A percentile compares a stretch with the other conserved stretches of the same genome.
Conservation (phyloP, 257 asterid genomes). For the Solanum rostratum region DNA sequence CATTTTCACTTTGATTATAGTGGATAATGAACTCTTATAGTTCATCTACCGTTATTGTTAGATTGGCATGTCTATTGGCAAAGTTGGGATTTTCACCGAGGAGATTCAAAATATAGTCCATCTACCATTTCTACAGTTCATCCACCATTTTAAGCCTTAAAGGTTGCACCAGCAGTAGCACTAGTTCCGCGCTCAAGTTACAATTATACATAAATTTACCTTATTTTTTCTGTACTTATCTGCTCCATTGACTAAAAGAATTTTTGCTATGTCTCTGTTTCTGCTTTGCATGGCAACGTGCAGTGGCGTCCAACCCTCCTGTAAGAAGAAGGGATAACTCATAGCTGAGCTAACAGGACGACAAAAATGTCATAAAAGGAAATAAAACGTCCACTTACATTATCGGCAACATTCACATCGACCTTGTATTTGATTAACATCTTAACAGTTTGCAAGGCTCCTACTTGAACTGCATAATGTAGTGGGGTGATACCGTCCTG, state of each 20-base stretch:
- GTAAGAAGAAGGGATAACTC: background rate
- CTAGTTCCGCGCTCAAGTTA: background rate
- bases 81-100: background rate
- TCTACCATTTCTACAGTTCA: background rate
- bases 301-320: slow-evolving; percentile 97
- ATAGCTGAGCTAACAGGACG: background rate
- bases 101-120: background rate
- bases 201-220: slow-evolving; percentile 21
- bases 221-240: slow-evolving; percentile 60
- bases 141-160: background rate
- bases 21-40: background rate
- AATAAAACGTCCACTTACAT: slow-evolving; percentile 34
- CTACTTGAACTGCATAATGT: slow-evolving; percentile 94
- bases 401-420: slow-evolving; percentile 77
- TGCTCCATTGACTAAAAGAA: slow-evolving; percentile 74
- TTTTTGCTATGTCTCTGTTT: slow-evolving; percentile 63
- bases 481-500: slow-evolving; percentile 90
- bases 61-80: background rate
- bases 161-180: background rate
- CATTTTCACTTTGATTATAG: background rate
- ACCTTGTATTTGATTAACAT: slow-evolving; percentile 73
- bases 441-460: slow-evolving; percentile 82
- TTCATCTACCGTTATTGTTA: background rate
- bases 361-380: background rate
- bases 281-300: slow-evolving; percentile 88